phyloP scores from a whole-genome alignment of 306 rosid species.

The Quercus berberidifolia region DNA sequence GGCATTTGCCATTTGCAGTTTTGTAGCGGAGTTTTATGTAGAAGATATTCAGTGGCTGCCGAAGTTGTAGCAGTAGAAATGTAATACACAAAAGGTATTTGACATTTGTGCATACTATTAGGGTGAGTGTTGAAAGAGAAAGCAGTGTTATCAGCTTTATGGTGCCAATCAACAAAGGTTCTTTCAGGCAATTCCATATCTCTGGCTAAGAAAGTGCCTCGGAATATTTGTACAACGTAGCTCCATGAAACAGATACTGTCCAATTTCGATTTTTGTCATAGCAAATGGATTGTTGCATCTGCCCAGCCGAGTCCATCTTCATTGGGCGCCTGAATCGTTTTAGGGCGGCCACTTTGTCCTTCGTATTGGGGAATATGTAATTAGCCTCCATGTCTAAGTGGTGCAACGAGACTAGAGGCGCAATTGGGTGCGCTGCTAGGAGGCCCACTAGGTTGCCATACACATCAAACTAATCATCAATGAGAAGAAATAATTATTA shows the following conservation, averaged over 20 bases:
- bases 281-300: constrained; percentile 77
- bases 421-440: too few relatives aligned
- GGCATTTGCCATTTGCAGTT: constrained; percentile 52
- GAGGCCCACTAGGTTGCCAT: too few relatives aligned
- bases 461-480: too few relatives aligned
- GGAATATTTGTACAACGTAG: constrained; percentile 64
- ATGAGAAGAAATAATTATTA: too few relatives aligned
- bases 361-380: constrained; percentile 42
- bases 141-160: constrained; percentile 37
- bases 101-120: constrained; percentile 28
- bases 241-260: constrained; percentile 79
- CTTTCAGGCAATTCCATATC: constrained; percentile 67
- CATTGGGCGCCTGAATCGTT: constrained; percentile 45
- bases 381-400: constrained; percentile 32
- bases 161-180: constrained; percentile 67
- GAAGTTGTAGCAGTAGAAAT: neutral
- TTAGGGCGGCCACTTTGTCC: constrained; percentile 38
- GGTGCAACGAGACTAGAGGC: too few relatives aligned
- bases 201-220: constrained; percentile 50
- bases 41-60: constrained; percentile 25
- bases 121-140: constrained; percentile 62
- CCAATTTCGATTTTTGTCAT: constrained; percentile 55
- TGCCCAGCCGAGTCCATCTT: constrained; percentile 55
- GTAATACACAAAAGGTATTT: too few relatives aligned
- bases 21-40: neutral